A percentile compares a stretch with the other conserved stretches of the same genome.
These are phyloP conservation scores for Ostreobium quekettii DNA, from an alignment of 139 green algal species.

Conservation along the genomic window DNA sequence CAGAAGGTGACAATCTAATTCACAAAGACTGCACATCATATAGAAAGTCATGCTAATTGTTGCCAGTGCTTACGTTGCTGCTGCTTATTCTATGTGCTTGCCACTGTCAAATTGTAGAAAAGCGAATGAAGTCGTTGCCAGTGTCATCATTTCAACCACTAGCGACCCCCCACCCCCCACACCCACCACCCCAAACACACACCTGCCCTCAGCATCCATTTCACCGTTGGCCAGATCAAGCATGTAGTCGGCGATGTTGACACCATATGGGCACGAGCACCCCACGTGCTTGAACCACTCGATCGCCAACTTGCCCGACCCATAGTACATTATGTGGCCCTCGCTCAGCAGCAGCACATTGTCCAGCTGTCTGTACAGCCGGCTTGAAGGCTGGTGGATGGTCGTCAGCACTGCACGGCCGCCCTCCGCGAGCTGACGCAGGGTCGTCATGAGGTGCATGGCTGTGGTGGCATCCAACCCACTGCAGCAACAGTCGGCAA, in stretches of 20 bases:
- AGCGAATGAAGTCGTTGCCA: neutral
- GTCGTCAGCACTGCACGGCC: constrained; percentile 78
- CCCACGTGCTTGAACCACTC: constrained; percentile 58
- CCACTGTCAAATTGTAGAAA: neutral
- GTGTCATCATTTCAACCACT: neutral
- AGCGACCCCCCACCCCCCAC: neutral
- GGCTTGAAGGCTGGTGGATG: constrained; percentile 86
- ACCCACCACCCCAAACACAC: too few species aligned
- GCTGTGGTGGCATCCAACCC: constrained; percentile 87
- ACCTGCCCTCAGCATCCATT: too few species aligned
- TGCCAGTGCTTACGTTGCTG: neutral
- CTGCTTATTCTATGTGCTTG: neutral
- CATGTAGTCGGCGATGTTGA: constrained; percentile 72
- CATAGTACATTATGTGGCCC: constrained; percentile 77
- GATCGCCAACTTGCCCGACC: constrained; percentile 30
- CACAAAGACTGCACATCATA: too few species aligned
- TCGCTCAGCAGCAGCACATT: constrained; percentile 56
- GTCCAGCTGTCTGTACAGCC: constrained; percentile 76
- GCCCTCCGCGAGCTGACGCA: constrained; percentile 56
- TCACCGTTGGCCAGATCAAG: constrained; percentile 70
- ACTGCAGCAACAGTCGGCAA: constrained; percentile 31
- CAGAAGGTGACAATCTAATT: too few species aligned
- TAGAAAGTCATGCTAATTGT: too few species aligned
- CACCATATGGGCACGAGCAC: constrained; percentile 51
- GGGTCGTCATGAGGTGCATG: constrained; percentile 68